Evolutionary conservation across 805 yeast genomes (phyloP), one percentile per base, ranked within the genome.

Genomic region (Starmerella bacillaris): DNA sequence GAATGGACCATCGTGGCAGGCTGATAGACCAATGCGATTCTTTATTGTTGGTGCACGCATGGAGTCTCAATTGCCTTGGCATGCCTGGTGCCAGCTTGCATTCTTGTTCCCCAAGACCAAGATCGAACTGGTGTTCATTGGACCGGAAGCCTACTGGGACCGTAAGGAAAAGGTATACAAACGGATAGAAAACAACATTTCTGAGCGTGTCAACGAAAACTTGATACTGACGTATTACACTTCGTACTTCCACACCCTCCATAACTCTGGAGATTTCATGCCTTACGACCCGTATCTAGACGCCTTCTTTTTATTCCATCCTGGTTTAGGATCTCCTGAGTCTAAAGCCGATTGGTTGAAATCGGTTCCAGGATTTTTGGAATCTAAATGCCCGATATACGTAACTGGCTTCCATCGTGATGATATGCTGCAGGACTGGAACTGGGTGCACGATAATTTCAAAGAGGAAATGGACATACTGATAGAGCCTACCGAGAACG

Each of bases 281-380:
- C 98, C 98, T 4, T 89, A 84, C 56, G 98, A 89, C 56, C 98
- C 99, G 30, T 89, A 86, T 57, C 67, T 80, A 53, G 98, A 89
- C 54, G 71, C 72, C 19, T 89, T 89, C 58, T 83, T 82, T 68
- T 65, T 79, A 35, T 89, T 86, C 77, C 96, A 86, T 55, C 96
- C 98, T 3, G 94, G 94, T 27, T 70, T 83, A 51, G 74, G 80
- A 15, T 77, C 89, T 5, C 78, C 79, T 11, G 93, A 80, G 50
- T 64, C 74, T 17, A 65, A 69, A 54, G 74, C 75, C 39, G 69
- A 72, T 51, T 86, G 96, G 95, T 69, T 69, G 43, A 76, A 79
- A 54, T 65, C 93, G 0, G 60, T 89, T 46, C 82, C 82, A 36
- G 94, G 86, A 3, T 61, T 89, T 44, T 62, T 89, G 43, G 96